Conservation (phyloP, 805 yeast species). For the Helenozyma rhizophorensis region DNA sequence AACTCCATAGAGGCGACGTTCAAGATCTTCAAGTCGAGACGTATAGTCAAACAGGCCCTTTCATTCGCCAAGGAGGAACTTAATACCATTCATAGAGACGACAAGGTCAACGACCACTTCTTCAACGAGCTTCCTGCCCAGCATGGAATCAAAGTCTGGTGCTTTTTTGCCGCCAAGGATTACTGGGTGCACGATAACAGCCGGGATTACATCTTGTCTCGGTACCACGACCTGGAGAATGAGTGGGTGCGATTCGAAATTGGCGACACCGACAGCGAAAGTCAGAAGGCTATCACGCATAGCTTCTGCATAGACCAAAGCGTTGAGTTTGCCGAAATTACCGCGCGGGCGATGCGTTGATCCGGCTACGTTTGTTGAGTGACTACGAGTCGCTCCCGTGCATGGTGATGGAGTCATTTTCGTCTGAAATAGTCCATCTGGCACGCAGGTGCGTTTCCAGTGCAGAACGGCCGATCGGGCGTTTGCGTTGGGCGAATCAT, state of each 20-base stretch:
- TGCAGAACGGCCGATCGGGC: too few relatives aligned
- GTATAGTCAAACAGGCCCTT: conserved; percentile 50
- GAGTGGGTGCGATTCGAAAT: conserved; percentile 27
- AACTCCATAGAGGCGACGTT: conserved; percentile 41
- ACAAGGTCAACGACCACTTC: conserved; percentile 47
- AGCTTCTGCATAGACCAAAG: conserved; percentile 60
- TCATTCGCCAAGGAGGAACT: conserved; percentile 60
- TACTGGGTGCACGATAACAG: conserved; percentile 61
- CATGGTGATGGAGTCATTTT: too few relatives aligned
- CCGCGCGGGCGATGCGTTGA: conserved; percentile 12
- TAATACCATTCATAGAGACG: conserved; percentile 44
- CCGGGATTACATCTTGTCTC: conserved; percentile 38
- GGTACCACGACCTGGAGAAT: conserved; percentile 28
- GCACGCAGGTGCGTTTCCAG: too few relatives aligned
- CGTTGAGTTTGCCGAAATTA: conserved; percentile 44
- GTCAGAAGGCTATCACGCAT: conserved; percentile 40
- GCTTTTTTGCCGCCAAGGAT: conserved; percentile 54
- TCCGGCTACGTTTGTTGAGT: too few relatives aligned
- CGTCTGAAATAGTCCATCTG: too few relatives aligned
- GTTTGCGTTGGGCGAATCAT: too few relatives aligned
- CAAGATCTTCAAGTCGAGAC: conserved; percentile 36
- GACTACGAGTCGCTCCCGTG: too few relatives aligned
- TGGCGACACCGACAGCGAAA: conserved; percentile 26
- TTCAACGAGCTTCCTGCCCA: conserved; percentile 24
- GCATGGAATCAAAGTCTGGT: conserved; percentile 41